Conservation (phyloP, 495 filamentous ascomycete genomes). For the Xylaria acuta region DNA sequence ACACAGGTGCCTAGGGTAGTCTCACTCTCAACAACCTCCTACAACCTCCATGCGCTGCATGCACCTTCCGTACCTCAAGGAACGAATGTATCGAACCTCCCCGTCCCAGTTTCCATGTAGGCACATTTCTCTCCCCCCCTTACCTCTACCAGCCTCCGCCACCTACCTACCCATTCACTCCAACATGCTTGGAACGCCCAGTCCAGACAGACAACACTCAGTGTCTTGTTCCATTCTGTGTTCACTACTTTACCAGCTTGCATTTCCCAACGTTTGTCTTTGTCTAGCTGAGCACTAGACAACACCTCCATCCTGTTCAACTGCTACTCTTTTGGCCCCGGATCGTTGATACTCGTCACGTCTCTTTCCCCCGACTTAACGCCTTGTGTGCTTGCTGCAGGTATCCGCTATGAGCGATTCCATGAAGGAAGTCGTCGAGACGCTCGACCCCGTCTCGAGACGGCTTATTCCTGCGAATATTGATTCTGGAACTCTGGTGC, state of each 20-base stretch:
- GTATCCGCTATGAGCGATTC: conserved; percentile 43
- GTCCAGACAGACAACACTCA: not conserved
- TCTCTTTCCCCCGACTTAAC: conserved; percentile 26
- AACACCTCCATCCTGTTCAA: not conserved
- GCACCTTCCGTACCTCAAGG: conserved; percentile 17
- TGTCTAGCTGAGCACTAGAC: conserved; percentile 1
- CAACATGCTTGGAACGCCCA: conserved; percentile 17
- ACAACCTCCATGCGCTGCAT: not conserved
- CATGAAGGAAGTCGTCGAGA: conserved; percentile 42
- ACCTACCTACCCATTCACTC: not conserved
- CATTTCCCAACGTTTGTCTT: conserved; percentile 1
- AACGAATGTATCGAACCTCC: not conserved
- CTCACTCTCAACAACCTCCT: not conserved
- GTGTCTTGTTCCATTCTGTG: conserved; percentile 8
- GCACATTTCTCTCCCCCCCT: conserved; percentile 9
- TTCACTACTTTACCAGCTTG: conserved; percentile 4
- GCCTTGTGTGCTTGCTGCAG: conserved; percentile 31
- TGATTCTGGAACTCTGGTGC: conserved; percentile 48
- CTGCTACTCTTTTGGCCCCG: conserved; percentile 10
- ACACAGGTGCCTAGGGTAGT: not conserved
- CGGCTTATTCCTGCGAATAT: conserved; percentile 37
- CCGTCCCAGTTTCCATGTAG: conserved; percentile 12
- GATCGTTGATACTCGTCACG: not conserved
- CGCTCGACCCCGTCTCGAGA: conserved; percentile 41
- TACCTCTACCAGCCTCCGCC: conserved; percentile 2